phyloP scores from a whole-genome alignment of 83 land plant genomes.

The Picea abies region DNA sequence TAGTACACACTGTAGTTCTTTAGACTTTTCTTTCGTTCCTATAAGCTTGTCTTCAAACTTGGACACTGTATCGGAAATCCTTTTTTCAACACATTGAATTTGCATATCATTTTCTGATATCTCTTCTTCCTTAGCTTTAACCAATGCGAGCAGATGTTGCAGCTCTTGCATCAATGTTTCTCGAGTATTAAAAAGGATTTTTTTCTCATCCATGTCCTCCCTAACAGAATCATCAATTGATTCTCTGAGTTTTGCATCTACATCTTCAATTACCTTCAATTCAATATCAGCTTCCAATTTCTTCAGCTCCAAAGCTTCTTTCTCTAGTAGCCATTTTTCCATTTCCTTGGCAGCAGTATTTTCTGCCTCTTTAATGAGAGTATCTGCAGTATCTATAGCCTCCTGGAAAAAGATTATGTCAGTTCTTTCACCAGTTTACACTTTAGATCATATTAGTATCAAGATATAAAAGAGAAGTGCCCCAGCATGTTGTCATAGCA shows the following conservation, averaged over 20 bases:
- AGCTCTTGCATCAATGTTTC: conserved; percentile 43
- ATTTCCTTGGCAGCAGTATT: conserved; percentile 28
- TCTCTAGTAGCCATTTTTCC: conserved; percentile 47
- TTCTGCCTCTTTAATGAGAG: conserved; percentile 35
- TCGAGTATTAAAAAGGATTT: conserved; percentile 27
- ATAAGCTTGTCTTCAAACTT: conserved; percentile 36
- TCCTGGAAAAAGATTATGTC: conserved; percentile 33
- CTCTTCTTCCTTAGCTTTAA: conserved; percentile 54
- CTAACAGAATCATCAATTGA: conserved; percentile 35
- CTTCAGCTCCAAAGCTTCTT: conserved; percentile 42
- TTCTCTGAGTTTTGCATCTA: conserved; percentile 28
- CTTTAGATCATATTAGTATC: neutral
- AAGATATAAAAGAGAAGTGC: neutral
- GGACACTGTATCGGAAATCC: conserved; percentile 37
- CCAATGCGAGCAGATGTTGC: conserved; percentile 49
- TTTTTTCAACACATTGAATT: conserved; percentile 46
- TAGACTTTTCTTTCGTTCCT: conserved; percentile 28
- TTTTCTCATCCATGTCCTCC: conserved; percentile 42
- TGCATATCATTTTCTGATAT: conserved; percentile 49
- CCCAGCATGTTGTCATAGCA: neutral
- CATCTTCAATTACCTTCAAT: conserved; percentile 36
- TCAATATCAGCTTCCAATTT: conserved; percentile 52
- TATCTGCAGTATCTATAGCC: conserved; percentile 43
- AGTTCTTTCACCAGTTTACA: neutral
- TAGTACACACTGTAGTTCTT: conserved; percentile 28